Conservation (phyloP, 768 basidiomycete species). For the Lentinula lateritia region DNA sequence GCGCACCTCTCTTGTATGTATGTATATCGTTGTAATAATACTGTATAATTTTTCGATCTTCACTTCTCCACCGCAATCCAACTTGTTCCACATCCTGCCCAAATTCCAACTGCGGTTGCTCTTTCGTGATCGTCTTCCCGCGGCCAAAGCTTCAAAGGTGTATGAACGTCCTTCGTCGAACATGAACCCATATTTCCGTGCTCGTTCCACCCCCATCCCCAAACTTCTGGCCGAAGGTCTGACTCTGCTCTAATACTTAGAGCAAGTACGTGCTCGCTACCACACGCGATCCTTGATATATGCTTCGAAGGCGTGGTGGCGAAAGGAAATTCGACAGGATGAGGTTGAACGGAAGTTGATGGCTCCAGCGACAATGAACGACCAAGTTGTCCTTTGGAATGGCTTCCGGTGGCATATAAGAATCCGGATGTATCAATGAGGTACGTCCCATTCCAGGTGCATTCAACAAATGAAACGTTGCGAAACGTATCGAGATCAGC, state of each 20-base stretch:
- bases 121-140: background rate
- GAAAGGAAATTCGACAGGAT: constrained; percentile 16
- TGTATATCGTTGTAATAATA: background rate
- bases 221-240: constrained; percentile 36
- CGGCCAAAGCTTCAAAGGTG: constrained; percentile 55
- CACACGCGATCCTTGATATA: constrained; percentile 50
- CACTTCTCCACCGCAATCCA: constrained; percentile 28
- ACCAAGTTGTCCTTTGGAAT: constrained; percentile 67
- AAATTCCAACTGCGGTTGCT: constrained; percentile 9
- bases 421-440: constrained; percentile 13
- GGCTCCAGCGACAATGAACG: constrained; percentile 13
- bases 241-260: constrained; percentile 14
- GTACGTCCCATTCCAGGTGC: constrained; percentile 83
- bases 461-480: constrained; percentile 33
- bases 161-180: constrained; percentile 43
- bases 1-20: background rate
- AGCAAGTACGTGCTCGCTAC: constrained; percentile 80
- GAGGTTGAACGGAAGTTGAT: background rate
- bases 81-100: constrained; percentile 29
- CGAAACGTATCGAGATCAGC: constrained; percentile 23
- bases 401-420: constrained; percentile 46
- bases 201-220: constrained; percentile 98
- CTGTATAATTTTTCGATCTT: background rate
- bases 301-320: constrained; percentile 11
- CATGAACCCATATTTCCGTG: constrained; percentile 88